Evolutionary conservation across 2,329 filamentous ascomycete genomes (phyloP), one percentile per base, ranked within the genome.

Genomic region (Botrytis squamosa): DNA sequence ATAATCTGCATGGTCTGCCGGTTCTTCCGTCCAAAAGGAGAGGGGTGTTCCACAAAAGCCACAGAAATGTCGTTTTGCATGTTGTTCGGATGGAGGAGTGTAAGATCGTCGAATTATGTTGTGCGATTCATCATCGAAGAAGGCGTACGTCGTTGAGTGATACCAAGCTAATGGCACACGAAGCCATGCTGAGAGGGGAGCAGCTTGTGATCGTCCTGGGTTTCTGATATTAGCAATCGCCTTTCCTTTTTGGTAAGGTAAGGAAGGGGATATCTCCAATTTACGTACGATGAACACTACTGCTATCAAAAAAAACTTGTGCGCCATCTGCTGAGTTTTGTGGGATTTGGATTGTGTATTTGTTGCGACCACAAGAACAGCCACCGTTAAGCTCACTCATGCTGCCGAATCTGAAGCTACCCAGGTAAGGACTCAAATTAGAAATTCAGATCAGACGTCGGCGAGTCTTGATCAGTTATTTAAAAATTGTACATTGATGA

Each of bases 1-100:
- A 80, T 88, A 95, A 12, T 94, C 90, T 20, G 91, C 91, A 81
- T 96, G 93, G 70, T 85, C 86, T 0, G 83, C 84, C 0, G 92
- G 92, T 38, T 88, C 83, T 82, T 97, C 94, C 65, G 90, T 91
- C 94, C 94, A 97, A 78, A 91, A 93, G 0, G 91, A 92, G 71
- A 98, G 85, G 20, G 93, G 92, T 0, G 94, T 97, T 70, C 95
- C 95, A 81, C 95, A 97, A 84, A 92, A 97, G 38, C 95, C 95
- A 83, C 95, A 98, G 83, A 98, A 98, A 77, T 94, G 89, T 68
- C 93, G 90, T 81, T 92, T 90, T 1, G 88, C 85, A 73, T 68
- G 74, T 70, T 86, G 85, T 70, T 88, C 87, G 77, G 85, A 83
- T 3, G 85, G 85, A 36, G 90, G 87, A 16, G 88, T 89, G 82